These are phyloP conservation scores for Pyrenophora tritici-repentis DNA, from an alignment of 2,329 filamentous ascomycete species.

Conservation along the genomic window DNA sequence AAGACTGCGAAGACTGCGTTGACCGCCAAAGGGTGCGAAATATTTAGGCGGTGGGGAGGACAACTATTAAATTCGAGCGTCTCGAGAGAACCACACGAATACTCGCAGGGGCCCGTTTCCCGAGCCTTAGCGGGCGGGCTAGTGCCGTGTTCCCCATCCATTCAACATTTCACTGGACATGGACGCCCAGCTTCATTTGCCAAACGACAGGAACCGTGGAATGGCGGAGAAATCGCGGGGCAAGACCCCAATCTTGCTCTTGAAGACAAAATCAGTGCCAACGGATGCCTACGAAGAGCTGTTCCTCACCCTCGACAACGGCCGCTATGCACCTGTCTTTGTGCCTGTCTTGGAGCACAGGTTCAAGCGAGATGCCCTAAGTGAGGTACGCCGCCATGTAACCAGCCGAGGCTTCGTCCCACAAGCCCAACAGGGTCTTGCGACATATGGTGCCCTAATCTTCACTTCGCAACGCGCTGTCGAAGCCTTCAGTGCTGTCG, in stretches of 20 bases:
- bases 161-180: conserved; percentile 1
- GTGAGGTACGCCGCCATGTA: conserved; percentile 59
- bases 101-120: conserved; percentile 25
- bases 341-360: conserved; percentile 77
- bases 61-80: conserved; percentile 33
- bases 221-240: conserved; percentile 32
- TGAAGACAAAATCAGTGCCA: conserved; percentile 77
- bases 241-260: conserved; percentile 65
- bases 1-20: conserved; percentile 5
- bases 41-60: conserved; percentile 17
- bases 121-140: conserved; percentile 21
- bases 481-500: conserved; percentile 71
- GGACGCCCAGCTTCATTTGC: conserved; percentile 12
- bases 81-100: conserved; percentile 20
- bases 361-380: conserved; percentile 65
- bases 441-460: conserved; percentile 73
- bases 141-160: conserved; percentile 13
- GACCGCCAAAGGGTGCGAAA: conserved; percentile 11
- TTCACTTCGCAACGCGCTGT: conserved; percentile 86
- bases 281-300: conserved; percentile 73
- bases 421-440: conserved; percentile 19
- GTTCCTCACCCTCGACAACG: conserved; percentile 57
- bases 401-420: conserved; percentile 48
- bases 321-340: conserved; percentile 67
- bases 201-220: conserved; percentile 32